phyloP scores from a whole-genome alignment of 2,329 filamentous ascomycete genomes.

The Diaporthe helianthi region DNA sequence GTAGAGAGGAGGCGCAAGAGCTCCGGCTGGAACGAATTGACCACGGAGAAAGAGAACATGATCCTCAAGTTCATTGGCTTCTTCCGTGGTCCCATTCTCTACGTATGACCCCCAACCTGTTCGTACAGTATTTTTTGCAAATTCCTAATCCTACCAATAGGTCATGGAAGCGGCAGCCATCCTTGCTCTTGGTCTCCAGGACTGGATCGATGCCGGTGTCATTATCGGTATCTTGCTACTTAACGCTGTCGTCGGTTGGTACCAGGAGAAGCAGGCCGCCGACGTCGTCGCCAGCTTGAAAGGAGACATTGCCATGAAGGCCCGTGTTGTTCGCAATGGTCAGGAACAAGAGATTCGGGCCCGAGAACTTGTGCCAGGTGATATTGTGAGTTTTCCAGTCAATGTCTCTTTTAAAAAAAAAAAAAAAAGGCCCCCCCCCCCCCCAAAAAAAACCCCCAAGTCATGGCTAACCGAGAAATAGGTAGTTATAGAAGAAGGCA shows the following conservation, averaged over 20 bases:
- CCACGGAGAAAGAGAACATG: constrained; percentile 77
- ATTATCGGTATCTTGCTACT: constrained; percentile 76
- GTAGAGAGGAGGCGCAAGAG: constrained; percentile 71
- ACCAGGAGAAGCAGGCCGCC: constrained; percentile 79
- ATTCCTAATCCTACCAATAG: constrained; percentile 37
- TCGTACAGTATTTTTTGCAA: constrained; percentile 36
- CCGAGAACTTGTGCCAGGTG: constrained; percentile 74
- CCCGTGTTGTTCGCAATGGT: constrained; percentile 70
- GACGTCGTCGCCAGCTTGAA: constrained; percentile 75
- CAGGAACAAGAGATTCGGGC: constrained; percentile 71
- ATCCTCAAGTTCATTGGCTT: constrained; percentile 76
- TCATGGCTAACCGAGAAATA: background rate
- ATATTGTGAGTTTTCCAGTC: constrained; percentile 56
- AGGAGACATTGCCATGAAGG: constrained; percentile 78
- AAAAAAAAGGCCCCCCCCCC: too few species aligned
- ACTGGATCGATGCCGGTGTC: constrained; percentile 78
- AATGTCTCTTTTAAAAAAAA: too few species aligned
- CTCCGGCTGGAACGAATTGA: constrained; percentile 75
- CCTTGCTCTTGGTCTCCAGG: constrained; percentile 73
- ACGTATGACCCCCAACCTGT: constrained; percentile 62
- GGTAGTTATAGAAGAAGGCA: constrained; percentile 71
- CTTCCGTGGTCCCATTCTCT: constrained; percentile 79
- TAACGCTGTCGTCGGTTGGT: constrained; percentile 78
- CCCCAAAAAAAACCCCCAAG: too few species aligned
- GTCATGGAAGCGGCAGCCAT: constrained; percentile 78